phyloP scores from a whole-genome alignment of 75 land plant species.

The Sequoia sempervirens region DNA sequence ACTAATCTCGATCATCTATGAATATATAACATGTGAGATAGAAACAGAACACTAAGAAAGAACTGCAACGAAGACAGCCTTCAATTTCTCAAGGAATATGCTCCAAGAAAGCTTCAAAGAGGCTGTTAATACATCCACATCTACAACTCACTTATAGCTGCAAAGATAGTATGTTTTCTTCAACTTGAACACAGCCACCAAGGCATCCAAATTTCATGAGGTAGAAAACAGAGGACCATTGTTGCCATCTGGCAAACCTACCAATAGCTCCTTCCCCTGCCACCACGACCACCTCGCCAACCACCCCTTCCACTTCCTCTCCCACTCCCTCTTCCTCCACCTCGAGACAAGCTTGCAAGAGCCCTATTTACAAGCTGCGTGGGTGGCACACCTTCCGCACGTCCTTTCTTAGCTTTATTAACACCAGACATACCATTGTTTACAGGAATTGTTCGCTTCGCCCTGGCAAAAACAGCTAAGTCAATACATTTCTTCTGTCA shows the following conservation, averaged over 20 bases:
- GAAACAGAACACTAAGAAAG: neutral
- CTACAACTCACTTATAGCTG: neutral
- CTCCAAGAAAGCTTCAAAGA: neutral
- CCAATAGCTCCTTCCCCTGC: conserved; percentile 23
- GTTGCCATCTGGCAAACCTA: neutral
- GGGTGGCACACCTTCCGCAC: conserved; percentile 50
- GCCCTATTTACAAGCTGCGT: conserved; percentile 71
- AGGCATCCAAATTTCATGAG: neutral
- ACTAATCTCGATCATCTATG: neutral
- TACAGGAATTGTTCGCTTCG: conserved; percentile 34
- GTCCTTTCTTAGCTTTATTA: conserved; percentile 46
- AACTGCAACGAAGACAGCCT: neutral
- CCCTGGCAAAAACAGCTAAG: conserved; percentile 19
- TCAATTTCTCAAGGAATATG: neutral
- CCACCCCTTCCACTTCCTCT: conserved; percentile 49
- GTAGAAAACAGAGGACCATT: neutral
- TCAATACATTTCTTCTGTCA: neutral
- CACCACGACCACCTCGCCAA: conserved; percentile 64
- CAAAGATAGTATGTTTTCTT: neutral
- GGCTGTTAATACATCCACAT: neutral
- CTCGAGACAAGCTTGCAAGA: conserved; percentile 65
- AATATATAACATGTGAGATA: neutral
- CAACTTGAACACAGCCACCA: neutral
- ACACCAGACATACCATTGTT: conserved; percentile 43
- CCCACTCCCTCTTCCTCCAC: conserved; percentile 53